These are phyloP conservation scores for Geranium brycei DNA, from an alignment of 345 rosid species.

Conservation along the genomic window DNA sequence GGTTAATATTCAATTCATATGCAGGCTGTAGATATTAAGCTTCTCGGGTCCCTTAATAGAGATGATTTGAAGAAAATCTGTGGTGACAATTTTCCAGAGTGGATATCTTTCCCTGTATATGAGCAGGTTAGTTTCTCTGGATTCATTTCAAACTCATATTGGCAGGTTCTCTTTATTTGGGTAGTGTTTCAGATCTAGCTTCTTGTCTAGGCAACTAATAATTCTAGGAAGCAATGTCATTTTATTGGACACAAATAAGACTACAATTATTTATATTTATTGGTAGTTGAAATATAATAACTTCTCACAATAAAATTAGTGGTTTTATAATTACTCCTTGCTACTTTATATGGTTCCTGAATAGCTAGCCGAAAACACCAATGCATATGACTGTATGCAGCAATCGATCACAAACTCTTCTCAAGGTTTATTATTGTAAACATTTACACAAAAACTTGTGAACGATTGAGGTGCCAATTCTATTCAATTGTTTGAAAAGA, in stretches of 20 bases:
- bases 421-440: not conserved
- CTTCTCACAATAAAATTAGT: no score
- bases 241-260: no score
- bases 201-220: no score
- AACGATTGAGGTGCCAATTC: no score
- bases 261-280: no score
- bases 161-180: no score
- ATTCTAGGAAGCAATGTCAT: no score
- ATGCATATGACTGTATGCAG: not conserved
- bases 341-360: not conserved
- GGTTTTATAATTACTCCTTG: no score
- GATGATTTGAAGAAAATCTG: conserved; percentile 93
- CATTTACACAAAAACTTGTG: not conserved
- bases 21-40: conserved; percentile 90
- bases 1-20: no score
- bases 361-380: not conserved
- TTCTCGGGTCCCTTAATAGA: conserved; percentile 74
- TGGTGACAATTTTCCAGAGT: conserved; percentile 87
- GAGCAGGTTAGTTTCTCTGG: conserved; percentile 55
- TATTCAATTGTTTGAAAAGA: not conserved
- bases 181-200: no score
- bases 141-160: no score
- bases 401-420: not conserved
- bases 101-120: conserved; percentile 95
- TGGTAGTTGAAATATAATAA: no score